These are phyloP conservation scores for Paramyrothecium roridum DNA, from an alignment of 2,329 filamentous ascomycete genomes.

Conservation along the genomic window DNA sequence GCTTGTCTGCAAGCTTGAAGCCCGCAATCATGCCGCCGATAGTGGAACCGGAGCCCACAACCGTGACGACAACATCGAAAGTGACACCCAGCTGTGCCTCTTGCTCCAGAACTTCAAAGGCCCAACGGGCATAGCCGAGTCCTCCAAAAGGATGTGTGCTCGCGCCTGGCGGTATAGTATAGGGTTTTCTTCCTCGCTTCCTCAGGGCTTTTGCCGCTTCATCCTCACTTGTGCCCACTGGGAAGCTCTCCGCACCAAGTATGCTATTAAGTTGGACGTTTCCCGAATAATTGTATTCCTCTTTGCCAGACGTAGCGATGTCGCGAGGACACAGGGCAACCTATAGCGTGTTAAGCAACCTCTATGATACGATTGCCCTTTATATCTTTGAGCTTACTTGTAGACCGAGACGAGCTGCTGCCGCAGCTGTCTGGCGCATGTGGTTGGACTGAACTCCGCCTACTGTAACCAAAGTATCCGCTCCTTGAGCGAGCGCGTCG, in stretches of 20 bases:
- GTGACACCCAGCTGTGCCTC: constrained; percentile 51
- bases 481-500: constrained; percentile 1
- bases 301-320: constrained; percentile 2
- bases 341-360: neutral
- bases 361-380: neutral
- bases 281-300: constrained; percentile 4
- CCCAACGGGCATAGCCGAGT: constrained; percentile 63
- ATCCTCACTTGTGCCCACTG: neutral
- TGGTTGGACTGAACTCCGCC: constrained; percentile 6
- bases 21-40: constrained; percentile 65
- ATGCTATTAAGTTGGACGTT: constrained; percentile 15
- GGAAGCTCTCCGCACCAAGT: constrained; percentile 12
- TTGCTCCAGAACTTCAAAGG: constrained; percentile 58
- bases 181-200: constrained; percentile 40
- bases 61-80: constrained; percentile 60
- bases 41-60: constrained; percentile 62
- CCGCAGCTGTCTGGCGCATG: constrained; percentile 4
- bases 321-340: constrained; percentile 4
- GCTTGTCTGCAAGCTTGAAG: constrained; percentile 53
- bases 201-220: neutral
- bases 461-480: constrained; percentile 2
- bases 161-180: constrained; percentile 62
- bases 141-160: constrained; percentile 63
- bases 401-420: constrained; percentile 1
- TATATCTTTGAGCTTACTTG: neutral